Percentiles rank a stretch among this genome's conserved stretches.
Evolutionary conservation across 768 basidiomycete species (phyloP).

Genomic region (Cubamyces lactineus): DNA sequence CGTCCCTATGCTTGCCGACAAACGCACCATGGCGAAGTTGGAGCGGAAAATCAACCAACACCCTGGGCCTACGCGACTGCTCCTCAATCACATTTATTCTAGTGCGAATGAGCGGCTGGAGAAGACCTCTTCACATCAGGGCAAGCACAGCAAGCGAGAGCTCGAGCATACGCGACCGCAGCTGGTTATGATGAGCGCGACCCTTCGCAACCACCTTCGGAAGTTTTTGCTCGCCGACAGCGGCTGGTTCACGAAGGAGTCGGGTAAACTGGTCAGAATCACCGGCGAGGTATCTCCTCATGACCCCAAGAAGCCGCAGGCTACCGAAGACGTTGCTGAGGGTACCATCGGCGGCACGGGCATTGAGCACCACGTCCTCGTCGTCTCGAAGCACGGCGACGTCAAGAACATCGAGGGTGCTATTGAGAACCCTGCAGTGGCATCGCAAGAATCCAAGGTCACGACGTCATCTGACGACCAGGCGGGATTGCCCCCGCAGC

Average conservation of each 20-base stretch:
- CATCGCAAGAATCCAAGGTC: background rate
- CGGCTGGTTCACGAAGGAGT: constrained; percentile 53
- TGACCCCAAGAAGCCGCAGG: constrained; percentile 4
- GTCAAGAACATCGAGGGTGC: constrained; percentile 61
- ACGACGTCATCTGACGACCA: constrained; percentile 17
- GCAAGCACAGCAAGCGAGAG: background rate
- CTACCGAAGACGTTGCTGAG: constrained; percentile 13
- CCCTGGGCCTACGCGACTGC: constrained; percentile 57
- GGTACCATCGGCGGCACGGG: constrained; percentile 18
- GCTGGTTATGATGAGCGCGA: constrained; percentile 72
- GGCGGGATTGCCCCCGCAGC: background rate
- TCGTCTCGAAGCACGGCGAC: constrained; percentile 56
- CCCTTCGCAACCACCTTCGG: constrained; percentile 58
- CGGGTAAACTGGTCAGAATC: constrained; percentile 26
- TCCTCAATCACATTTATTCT: constrained; percentile 61
- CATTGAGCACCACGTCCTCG: constrained; percentile 58
- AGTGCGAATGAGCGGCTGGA: background rate
- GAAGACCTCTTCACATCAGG: background rate
- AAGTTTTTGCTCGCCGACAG: constrained; percentile 58
- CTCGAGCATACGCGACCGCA: constrained; percentile 44
- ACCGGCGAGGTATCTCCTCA: constrained; percentile 19
- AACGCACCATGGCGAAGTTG: constrained; percentile 43
- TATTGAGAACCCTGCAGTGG: constrained; percentile 3
- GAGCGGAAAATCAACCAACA: constrained; percentile 52
- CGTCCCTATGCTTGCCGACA: constrained; percentile 44